Base-by-base conservation (phyloP, 495 filamentous ascomycete species). In the Cercophora scortea region DNA sequence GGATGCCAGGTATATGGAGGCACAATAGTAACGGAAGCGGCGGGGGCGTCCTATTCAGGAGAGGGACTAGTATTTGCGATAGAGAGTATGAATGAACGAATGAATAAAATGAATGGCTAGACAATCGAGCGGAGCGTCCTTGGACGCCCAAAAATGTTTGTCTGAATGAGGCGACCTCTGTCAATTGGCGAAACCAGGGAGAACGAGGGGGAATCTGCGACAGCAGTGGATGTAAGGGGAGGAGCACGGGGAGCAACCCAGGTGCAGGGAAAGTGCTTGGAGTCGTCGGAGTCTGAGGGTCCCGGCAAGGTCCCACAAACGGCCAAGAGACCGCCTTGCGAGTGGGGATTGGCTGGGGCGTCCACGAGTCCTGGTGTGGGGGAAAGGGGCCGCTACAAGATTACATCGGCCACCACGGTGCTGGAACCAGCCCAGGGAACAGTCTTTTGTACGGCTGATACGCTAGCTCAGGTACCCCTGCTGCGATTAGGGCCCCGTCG, bases 61-160 rank as follows among this genome's bases (percentile, higher is more conserved):
- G 50, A 53, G 34, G 44, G 38, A 19, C 15, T 39, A 43, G 36
- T 60, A 50, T 51, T 51, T 12, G 34, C 42, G 34, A 34, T 15
- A 44, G 10, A 13, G 40, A 11, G n/a, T 34, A 33, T 50, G 36
- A 38, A 38, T 38, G 36, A 38, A 38, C 33, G 56, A 61, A 47
- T 55, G 59, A 32, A 50, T 51, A 53, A 53, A 53, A 61, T 38
- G 56, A 61, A 47, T 55, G 55, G 32, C 52, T 53, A 53, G 59
- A 53, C 47, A 49, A 53, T 44, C 33, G 51, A 36, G 38, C 13
- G 13, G 41, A 43, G n/a, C 17, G 41, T 43, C 41, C 15, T 13
- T 45, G 25, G 19, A 15, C 32, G 33, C 15, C 15, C 40, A 25
- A 49, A 25, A 16, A 38, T 41, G 47, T 18, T 41, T 32, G 39